Conservation (phyloP, 2,329 filamentous ascomycete genomes). For the Onygenales sp. region DNA sequence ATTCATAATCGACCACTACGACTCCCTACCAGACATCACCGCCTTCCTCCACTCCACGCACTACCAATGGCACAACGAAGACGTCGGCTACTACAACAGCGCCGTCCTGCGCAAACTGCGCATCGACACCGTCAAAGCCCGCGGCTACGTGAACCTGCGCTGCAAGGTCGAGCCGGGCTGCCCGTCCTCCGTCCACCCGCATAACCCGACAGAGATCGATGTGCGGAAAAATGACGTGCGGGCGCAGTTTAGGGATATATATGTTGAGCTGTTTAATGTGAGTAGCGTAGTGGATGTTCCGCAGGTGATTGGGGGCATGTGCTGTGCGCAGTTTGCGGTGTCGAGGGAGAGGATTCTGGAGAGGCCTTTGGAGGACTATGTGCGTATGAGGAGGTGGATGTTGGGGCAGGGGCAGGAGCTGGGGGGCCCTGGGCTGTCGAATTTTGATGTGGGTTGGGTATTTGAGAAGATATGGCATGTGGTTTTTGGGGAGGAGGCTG, state of each 20-base stretch:
- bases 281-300: constrained; percentile 12
- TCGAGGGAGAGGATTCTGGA: constrained; percentile 42
- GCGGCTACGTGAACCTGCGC: constrained; percentile 52
- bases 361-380: constrained; percentile 45
- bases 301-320: constrained; percentile 43
- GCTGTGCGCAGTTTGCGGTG: constrained; percentile 58
- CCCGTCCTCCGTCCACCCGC: constrained; percentile 19
- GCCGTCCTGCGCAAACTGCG: constrained; percentile 38
- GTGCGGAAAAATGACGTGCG: constrained; percentile 14
- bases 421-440: constrained; percentile 35
- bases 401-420: constrained; percentile 29
- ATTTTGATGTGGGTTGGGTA: constrained; percentile 49
- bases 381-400: constrained; percentile 51
- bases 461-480: constrained; percentile 60
- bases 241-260: constrained; percentile 15
- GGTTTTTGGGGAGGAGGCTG: constrained; percentile 35
- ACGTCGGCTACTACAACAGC: constrained; percentile 41
- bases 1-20: constrained; percentile 38
- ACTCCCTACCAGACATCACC: constrained; percentile 41
- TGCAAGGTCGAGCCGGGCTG: constrained; percentile 53
- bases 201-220: constrained; percentile 16
- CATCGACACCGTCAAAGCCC: constrained; percentile 41
- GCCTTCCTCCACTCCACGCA: constrained; percentile 51
- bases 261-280: constrained; percentile 20
- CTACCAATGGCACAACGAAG: constrained; percentile 50